phyloP scores from a whole-genome alignment of 23 red algal genomes.

The Pyropia haitanensis region DNA sequence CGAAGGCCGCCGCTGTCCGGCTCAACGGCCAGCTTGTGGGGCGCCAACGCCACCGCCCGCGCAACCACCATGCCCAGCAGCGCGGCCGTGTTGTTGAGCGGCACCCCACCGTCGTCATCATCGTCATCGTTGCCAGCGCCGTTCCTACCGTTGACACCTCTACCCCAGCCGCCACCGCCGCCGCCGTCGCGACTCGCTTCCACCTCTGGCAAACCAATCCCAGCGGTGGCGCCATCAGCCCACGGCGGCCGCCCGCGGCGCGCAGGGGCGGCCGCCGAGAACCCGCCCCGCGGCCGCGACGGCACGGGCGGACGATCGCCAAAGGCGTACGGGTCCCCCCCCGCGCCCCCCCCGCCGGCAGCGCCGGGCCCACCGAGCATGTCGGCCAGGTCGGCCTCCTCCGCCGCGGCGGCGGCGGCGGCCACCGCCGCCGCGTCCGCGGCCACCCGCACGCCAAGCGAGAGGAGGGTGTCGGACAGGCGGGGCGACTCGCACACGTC shows the following conservation, averaged over 20 bases:
- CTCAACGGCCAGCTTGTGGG: slow-evolving; percentile 36
- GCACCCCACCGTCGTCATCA: slow-evolving; percentile 3
- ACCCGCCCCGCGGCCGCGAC: not conserved
- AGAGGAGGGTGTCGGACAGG: slow-evolving; percentile 20
- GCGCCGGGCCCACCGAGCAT: not conserved
- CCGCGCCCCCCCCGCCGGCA: not conserved
- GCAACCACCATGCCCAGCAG: slow-evolving; percentile 36
- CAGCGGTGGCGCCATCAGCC: slow-evolving; percentile 4
- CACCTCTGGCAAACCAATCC: slow-evolving; percentile 8
- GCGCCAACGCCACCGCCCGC: slow-evolving; percentile 27
- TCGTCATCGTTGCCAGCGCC: slow-evolving; percentile 2
- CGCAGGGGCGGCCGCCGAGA: slow-evolving; percentile 1
- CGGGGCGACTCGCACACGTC: slow-evolving; percentile 53
- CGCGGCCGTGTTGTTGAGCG: slow-evolving; percentile 25
- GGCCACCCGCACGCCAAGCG: slow-evolving; percentile 4
- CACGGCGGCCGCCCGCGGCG: not conserved
- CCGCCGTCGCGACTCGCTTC: not conserved
- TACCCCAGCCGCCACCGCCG: not conserved
- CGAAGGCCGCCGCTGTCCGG: slow-evolving; percentile 38
- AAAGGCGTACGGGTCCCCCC: not conserved
- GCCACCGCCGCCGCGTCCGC: not conserved
- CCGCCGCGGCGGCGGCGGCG: not conserved
- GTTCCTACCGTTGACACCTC: not conserved
- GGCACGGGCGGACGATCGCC: not conserved
- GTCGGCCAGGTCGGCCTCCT: not conserved